These are phyloP conservation scores for Trichocladium uniseriatum DNA, from an alignment of 495 filamentous ascomycete genomes.

Conservation along the genomic window DNA sequence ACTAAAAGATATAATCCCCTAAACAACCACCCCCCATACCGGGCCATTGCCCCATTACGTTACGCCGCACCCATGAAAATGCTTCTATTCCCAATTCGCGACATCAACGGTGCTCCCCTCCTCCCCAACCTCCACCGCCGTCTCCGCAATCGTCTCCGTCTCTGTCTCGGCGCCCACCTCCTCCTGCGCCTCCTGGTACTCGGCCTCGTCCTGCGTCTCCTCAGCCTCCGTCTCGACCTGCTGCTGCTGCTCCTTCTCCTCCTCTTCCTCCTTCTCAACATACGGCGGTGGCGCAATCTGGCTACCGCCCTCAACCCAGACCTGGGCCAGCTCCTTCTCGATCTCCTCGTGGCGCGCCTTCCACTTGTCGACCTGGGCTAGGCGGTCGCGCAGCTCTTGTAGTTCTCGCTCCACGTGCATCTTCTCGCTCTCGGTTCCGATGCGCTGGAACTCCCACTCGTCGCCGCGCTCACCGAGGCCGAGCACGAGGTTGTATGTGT, in stretches of 20 bases:
- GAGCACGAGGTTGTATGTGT: constrained; percentile 79
- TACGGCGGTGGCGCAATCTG: constrained; percentile 10
- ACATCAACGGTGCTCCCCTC: not conserved
- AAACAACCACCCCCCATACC: too few relatives aligned
- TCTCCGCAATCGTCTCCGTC: not conserved
- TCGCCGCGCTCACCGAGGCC: constrained; percentile 56
- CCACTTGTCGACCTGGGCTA: constrained; percentile 77
- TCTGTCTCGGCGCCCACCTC: constrained; percentile 1
- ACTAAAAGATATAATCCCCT: too few relatives aligned
- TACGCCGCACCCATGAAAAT: not conserved
- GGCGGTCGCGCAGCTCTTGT: constrained; percentile 64
- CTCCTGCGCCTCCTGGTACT: constrained; percentile 6
- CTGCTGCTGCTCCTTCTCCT: not conserved
- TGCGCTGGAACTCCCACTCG: constrained; percentile 82
- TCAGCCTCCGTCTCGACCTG: not conserved
- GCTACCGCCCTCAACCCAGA: constrained; percentile 45
- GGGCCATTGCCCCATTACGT: not conserved
- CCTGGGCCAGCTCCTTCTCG: constrained; percentile 43
- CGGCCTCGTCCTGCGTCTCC: constrained; percentile 2
- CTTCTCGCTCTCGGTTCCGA: constrained; percentile 87
- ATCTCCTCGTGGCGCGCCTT: constrained; percentile 71
- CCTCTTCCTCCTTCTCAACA: not conserved
- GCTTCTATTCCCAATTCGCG: not conserved
- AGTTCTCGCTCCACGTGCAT: constrained; percentile 84
- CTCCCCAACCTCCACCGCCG: not conserved